Evolutionary conservation across 1,139 yeast genomes (phyloP).

Genomic region (Geotrichum fermentans): DNA sequence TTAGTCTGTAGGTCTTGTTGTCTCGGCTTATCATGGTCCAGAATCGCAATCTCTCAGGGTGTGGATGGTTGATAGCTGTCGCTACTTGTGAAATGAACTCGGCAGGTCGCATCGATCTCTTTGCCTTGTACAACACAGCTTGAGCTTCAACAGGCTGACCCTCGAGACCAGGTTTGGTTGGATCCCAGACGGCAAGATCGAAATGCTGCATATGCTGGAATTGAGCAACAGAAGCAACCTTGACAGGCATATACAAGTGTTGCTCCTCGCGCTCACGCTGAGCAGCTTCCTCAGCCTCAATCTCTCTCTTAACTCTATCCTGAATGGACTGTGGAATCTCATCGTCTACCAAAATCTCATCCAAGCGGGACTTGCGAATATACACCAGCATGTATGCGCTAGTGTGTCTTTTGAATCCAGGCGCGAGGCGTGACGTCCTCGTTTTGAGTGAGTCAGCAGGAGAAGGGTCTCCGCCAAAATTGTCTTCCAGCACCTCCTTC

Average conservation of each 20-base stretch:
- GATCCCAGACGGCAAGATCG: constrained; percentile 52
- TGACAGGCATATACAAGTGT: constrained; percentile 62
- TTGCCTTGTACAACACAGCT: constrained; percentile 51
- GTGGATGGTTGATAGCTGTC: constrained; percentile 38
- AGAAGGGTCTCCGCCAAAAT: constrained; percentile 69
- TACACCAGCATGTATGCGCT: constrained; percentile 97
- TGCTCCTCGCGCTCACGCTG: constrained; percentile 73
- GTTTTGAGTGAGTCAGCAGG: constrained; percentile 8
- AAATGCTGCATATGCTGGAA: constrained; percentile 64
- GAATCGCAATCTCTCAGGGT: constrained; percentile 45
- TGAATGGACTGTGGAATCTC: constrained; percentile 71
- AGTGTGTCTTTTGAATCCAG: constrained; percentile 61
- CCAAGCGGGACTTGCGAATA: constrained; percentile 59
- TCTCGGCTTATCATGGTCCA: constrained; percentile 67
- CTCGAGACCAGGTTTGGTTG: constrained; percentile 12
- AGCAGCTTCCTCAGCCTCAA: constrained; percentile 49
- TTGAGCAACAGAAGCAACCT: constrained; percentile 49
- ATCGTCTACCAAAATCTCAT: constrained; percentile 53
- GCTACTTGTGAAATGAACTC: constrained; percentile 52
- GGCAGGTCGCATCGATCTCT: constrained; percentile 52
- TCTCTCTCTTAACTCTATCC: constrained; percentile 57
- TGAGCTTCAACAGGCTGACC: constrained; percentile 40
- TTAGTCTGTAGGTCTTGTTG: constrained; percentile 69
- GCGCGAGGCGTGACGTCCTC: constrained; percentile 18
- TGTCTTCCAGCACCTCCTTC: constrained; percentile 83